phyloP scores from a whole-genome alignment of 2,329 filamentous ascomycete genomes.

The Teratosphaeria nubilosa region DNA sequence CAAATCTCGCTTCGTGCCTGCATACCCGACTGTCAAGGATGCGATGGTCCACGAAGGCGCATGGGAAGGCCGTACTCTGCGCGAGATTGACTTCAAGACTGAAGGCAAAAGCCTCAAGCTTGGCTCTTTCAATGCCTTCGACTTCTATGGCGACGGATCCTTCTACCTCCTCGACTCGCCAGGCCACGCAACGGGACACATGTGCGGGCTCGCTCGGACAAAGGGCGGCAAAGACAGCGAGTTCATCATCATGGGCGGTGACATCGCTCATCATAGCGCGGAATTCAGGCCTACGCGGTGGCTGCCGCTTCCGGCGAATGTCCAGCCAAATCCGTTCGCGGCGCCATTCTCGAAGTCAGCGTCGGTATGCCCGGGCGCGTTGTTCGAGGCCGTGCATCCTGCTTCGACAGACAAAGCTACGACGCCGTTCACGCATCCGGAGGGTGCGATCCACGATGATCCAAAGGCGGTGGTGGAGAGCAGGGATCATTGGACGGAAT shows the following conservation, averaged over 20 bases:
- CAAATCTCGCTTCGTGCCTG: slow-evolving; percentile 29
- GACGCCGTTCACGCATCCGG: slow-evolving; percentile 21
- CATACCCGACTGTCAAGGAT: slow-evolving; percentile 30
- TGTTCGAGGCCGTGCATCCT: slow-evolving; percentile 31
- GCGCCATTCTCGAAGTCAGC: slow-evolving; percentile 4
- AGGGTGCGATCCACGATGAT: slow-evolving; percentile 18
- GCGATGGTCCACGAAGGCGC: slow-evolving; percentile 28
- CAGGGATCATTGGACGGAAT: slow-evolving; percentile 37
- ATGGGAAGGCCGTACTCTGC: slow-evolving; percentile 27
- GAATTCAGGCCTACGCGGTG: slow-evolving; percentile 37
- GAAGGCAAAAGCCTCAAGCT: slow-evolving; percentile 26
- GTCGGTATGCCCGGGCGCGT: slow-evolving; percentile 30
- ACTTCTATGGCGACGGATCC: slow-evolving; percentile 47
- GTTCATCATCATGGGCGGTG: slow-evolving; percentile 43
- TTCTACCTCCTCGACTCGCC: slow-evolving; percentile 46
- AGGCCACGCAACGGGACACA: slow-evolving; percentile 42
- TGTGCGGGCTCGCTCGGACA: slow-evolving; percentile 39
- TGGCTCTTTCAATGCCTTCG: slow-evolving; percentile 36
- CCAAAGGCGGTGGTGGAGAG: slow-evolving; percentile 28
- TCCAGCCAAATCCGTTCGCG: slow-evolving; percentile 33
- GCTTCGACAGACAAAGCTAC: slow-evolving; percentile 12
- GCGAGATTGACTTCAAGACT: slow-evolving; percentile 23
- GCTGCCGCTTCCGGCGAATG: slow-evolving; percentile 28
- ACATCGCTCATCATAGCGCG: slow-evolving; percentile 35
- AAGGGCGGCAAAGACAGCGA: slow-evolving; percentile 6